Percentiles rank a stretch among this genome's conserved stretches.
phyloP scores from a whole-genome alignment of 306 rosid species.

The Acacia acuminata region DNA sequence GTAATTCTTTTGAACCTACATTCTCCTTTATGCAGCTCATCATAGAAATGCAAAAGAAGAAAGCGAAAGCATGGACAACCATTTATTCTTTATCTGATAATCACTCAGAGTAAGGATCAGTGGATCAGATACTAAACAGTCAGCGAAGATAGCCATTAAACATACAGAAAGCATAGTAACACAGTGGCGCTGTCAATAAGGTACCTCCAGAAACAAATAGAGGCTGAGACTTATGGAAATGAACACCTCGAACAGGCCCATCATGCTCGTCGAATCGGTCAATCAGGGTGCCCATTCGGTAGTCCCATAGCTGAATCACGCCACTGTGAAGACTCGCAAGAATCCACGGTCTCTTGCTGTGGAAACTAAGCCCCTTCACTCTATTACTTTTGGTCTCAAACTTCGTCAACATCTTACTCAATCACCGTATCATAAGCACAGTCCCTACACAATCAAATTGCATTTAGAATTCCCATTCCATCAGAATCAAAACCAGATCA shows the following conservation, averaged over 20 bases:
- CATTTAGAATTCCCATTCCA: conserved; percentile 10
- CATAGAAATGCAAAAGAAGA: background rate
- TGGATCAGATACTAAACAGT: conserved; percentile 30
- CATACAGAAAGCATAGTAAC: background rate
- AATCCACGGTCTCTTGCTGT: conserved; percentile 93
- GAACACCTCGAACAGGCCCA: conserved; percentile 96
- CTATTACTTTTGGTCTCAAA: conserved; percentile 93
- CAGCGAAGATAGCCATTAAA: background rate
- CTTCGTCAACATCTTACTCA: conserved; percentile 83
- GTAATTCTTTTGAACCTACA: conserved; percentile 12
- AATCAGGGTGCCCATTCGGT: conserved; percentile 97
- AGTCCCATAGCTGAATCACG: conserved; percentile 98
- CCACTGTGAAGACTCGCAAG: conserved; percentile 99
- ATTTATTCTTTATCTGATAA: background rate
- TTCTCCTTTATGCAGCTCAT: conserved; percentile 16
- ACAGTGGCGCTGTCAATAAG: background rate
- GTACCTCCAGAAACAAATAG: conserved; percentile 94
- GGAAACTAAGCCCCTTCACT: conserved; percentile 97
- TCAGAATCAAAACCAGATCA: conserved; percentile 9
- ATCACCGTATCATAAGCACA: background rate
- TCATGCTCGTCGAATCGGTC: conserved; percentile 94
- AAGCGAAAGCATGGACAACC: background rate
- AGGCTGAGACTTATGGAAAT: conserved; percentile 94
- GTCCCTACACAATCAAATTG: background rate
- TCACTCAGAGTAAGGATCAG: conserved; percentile 7